These are phyloP conservation scores for Oryza coarctata DNA, from an alignment of 176 grass and related monocot species.

Conservation along the genomic window DNA sequence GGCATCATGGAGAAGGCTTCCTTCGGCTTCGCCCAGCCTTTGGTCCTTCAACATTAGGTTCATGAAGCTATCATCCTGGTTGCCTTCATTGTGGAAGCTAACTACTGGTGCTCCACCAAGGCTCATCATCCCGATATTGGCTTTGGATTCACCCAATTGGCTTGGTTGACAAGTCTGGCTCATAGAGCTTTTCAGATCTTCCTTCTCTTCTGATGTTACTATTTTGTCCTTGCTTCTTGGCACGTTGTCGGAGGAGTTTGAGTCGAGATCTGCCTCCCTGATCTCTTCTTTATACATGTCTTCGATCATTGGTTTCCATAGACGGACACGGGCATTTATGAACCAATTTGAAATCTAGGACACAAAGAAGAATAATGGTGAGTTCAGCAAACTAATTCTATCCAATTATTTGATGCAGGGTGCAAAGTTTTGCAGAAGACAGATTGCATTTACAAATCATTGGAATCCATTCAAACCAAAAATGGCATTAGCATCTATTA, in stretches of 20 bases:
- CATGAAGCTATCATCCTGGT: constrained; percentile 79
- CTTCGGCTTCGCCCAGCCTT: constrained; percentile 40
- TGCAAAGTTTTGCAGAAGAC: not conserved
- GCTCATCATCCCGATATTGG: constrained; percentile 35
- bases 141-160: constrained; percentile 62
- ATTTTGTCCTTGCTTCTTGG: constrained; percentile 59
- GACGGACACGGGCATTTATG: constrained; percentile 96
- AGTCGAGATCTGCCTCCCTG: constrained; percentile 72
- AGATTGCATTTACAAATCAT: not conserved
- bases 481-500: not conserved
- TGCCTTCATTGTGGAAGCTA: constrained; percentile 56
- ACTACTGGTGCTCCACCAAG: constrained; percentile 22
- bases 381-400: constrained; percentile 17
- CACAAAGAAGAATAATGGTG: constrained; percentile 14
- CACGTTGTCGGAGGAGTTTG: constrained; percentile 80
- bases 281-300: constrained; percentile 99
- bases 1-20: constrained; percentile 53
- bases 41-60: constrained; percentile 85
- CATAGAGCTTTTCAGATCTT: constrained; percentile 55
- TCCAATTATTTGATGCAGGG: not conserved
- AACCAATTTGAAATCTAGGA: constrained; percentile 98
- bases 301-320: constrained; percentile 99
- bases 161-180: constrained; percentile 50
- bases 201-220: constrained; percentile 57
- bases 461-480: not conserved